Evolutionary conservation across 768 basidiomycete genomes (phyloP).

Genomic region (Sarcodon aspratus): DNA sequence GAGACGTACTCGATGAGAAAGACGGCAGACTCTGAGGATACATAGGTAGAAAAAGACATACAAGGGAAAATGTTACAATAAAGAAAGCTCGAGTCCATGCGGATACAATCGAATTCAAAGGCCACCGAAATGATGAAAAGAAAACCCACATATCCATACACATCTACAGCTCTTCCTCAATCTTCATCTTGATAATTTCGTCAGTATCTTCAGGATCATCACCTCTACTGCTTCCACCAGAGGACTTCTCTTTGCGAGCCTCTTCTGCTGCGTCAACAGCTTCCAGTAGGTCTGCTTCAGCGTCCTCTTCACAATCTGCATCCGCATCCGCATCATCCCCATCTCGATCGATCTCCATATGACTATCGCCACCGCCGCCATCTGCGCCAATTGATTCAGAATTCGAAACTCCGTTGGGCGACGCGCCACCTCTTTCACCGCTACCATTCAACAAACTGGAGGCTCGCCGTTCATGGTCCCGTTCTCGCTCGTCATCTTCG

Average conservation of each 20-base stretch:
- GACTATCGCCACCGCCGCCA: conserved; percentile 3
- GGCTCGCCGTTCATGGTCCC: no score
- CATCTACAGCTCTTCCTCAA: not conserved
- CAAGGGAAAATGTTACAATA: no score
- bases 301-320: conserved; percentile 19
- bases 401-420: conserved; percentile 1
- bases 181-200: not conserved
- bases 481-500: not conserved
- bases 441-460: no score
- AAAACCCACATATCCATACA: not conserved
- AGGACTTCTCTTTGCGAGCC: not conserved
- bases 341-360: conserved; percentile 19
- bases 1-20: no score
- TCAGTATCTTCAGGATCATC: not conserved
- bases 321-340: conserved; percentile 23
- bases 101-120: no score
- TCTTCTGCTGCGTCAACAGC: conserved; percentile 28
- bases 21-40: no score
- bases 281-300: conserved; percentile 23
- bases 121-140: not conserved
- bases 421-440: not conserved
- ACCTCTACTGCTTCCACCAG: not conserved
- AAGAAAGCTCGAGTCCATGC: no score
- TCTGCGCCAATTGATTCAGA: conserved; percentile 4
- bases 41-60: no score